Conservation (phyloP, 192 early-diverging fungal species). For the Backusella liffmaniae region DNA sequence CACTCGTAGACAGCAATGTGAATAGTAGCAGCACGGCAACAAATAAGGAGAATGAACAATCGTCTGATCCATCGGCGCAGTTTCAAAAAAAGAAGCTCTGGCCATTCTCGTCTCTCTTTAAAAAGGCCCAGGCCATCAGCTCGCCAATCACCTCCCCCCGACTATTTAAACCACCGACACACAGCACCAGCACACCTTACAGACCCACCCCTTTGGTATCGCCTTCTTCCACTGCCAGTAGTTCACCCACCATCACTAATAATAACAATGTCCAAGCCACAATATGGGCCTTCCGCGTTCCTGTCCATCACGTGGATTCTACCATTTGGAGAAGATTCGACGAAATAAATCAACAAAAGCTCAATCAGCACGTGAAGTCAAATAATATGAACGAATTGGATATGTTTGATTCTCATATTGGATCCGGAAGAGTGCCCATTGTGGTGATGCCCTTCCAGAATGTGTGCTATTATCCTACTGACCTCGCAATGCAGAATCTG, state of each 20-base stretch:
- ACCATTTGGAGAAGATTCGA: constrained; percentile 5
- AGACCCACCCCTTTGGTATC: background rate
- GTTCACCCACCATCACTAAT: background rate
- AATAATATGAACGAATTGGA: background rate
- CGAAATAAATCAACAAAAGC: background rate
- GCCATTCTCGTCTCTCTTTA: background rate
- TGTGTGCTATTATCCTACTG: background rate
- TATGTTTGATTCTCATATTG: constrained; percentile 4
- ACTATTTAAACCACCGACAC: background rate
- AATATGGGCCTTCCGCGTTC: background rate
- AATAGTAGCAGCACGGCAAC: background rate
- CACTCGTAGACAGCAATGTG: background rate
- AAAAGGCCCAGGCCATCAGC: background rate
- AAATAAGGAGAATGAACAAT: background rate
- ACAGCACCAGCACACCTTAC: background rate
- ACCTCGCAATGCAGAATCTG: background rate
- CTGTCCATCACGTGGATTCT: background rate
- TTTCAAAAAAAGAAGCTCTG: constrained; percentile 10
- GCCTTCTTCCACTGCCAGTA: background rate
- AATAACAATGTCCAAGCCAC: background rate
- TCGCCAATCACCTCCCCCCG: background rate
- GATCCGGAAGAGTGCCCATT: background rate
- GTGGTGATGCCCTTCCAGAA: background rate
- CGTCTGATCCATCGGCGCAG: constrained; percentile 3
- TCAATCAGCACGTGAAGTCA: background rate